Evolutionary conservation across 768 basidiomycete species (phyloP), one percentile per base, ranked within the genome.

Genomic region (Suillus subaureus): DNA sequence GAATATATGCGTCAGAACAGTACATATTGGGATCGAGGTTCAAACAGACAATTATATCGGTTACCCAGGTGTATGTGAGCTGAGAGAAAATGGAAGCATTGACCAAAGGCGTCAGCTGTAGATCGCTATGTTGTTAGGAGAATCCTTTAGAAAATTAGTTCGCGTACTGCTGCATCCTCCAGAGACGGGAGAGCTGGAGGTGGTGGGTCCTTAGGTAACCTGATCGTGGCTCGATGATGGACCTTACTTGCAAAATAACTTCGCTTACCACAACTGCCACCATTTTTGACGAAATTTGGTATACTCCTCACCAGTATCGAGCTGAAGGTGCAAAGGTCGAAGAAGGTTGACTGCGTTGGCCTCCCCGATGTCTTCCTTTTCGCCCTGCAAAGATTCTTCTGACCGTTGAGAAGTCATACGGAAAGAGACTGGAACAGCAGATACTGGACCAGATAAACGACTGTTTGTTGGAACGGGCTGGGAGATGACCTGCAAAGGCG

Each of bases 41-140:
- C 35, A 33, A 64, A 63, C 60, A 49, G 64, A 82, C 85, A 84
- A 88, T 86, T n/a, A 88, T 76, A 1, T 84, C 85, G 2, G 82
- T 84, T 45, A 92, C 85, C 87, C 90, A 92, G 39, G 81, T 72
- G 71, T 87, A 92, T 0, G 88, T 88, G 47, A 92, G 75, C 39
- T 84, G 76, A 18, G 87, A 86, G 52, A 91, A 71, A 23, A 88
- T 71, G 40, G 84, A 89, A 4, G 89, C 88, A 16, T 77, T 75
- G 0, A 81, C 84, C 16, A 90, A 73, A 0, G 92, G 91, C 42
- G 86, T 88, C 49, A 85, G 71, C 78, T 86, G 70, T 3, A 64
- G 8, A 11, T 51, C 16, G 35, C 8, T 21, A 31, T 11, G 23
- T 49, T n/a, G 21, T 62, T n/a, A 64, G 28, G 18, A 58, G 51